Base-by-base conservation (phyloP, 192 early-diverging fungal species). In the Coemansia sp. region DNA sequence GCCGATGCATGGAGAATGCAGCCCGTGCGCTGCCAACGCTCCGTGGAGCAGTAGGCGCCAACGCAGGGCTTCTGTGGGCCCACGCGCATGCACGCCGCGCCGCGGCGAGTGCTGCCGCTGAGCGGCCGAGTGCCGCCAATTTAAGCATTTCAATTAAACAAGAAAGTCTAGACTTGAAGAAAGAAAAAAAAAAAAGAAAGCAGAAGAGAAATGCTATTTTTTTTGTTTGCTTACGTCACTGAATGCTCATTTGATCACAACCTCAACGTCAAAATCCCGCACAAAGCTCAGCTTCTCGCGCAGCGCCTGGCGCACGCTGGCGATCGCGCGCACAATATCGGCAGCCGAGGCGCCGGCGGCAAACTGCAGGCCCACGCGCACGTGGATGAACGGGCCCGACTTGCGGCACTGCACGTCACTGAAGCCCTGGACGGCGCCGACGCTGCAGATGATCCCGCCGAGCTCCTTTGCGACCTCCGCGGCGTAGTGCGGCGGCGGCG, bases 371-470 rank as follows among this genome's bases (percentile, higher is more conserved):
- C 23, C 42, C 23, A 65, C 58, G 6, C 51, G 58, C 7, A 66
- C 76, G 27, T 75, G 75, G 22, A 77, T 42, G 51, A 71, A 79
- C 7, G 75, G 73, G 4, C 73, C 73, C 0, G 65, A 69, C 35
- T 80, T 72, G 50, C 74, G 67, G 45, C 74, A 77, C 45, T 50
- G 64, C 29, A 77, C 60, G 21, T 51, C 29, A 30, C 54, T 51
- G 47, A 65, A 35, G 6, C 52, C 46, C 29, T 42, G 56, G 10
- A 71, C 54, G 3, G 58, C 42, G 3, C 30, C 50, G 25, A 65
- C 29, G 2, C 38, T 30, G 0, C 18, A 35, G 10, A 55, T 55
- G 11, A 73, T 54, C 22, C 40, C 30, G 4, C 32, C 10, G 21
- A 85, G 40, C 0, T 56, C 52, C 30, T 64, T 43, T 6, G 61